These are phyloP conservation scores for Penicillium longicatenatum DNA, from an alignment of 495 filamentous ascomycete genomes.

Conservation along the genomic window DNA sequence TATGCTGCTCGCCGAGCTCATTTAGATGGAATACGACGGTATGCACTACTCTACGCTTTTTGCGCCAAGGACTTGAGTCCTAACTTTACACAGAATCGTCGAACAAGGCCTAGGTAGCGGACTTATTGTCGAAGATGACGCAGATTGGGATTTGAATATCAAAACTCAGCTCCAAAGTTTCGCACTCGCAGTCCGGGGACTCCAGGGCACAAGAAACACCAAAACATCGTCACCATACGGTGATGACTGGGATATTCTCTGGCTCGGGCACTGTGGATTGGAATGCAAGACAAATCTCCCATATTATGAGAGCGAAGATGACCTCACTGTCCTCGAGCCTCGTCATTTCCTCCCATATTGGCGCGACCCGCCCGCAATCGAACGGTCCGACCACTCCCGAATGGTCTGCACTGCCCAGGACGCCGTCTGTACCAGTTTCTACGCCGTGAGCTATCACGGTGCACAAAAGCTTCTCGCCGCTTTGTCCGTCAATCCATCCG, in stretches of 20 bases:
- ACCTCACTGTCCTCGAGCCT: constrained; percentile 10
- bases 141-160: constrained; percentile 53
- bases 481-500: constrained; percentile 14
- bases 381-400: constrained; percentile 5
- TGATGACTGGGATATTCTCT: constrained; percentile 56
- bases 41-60: constrained; percentile 9
- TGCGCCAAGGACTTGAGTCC: neutral
- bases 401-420: constrained; percentile 5
- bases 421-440: constrained; percentile 24
- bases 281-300: constrained; percentile 18
- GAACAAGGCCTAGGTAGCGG: constrained; percentile 25
- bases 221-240: constrained; percentile 40
- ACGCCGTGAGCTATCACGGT: constrained; percentile 54
- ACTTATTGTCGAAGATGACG: constrained; percentile 54
- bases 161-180: constrained; percentile 51
- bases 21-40: constrained; percentile 3
- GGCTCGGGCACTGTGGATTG: constrained; percentile 53
- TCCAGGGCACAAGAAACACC: constrained; percentile 10
- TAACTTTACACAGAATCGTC: constrained; percentile 17
- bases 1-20: constrained; percentile 4
- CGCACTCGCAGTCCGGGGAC: constrained; percentile 12
- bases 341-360: neutral
- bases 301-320: constrained; percentile 20
- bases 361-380: neutral
- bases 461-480: constrained; percentile 47